These are phyloP conservation scores for Salix dunnii DNA, from an alignment of 345 rosid species.

Conservation along the genomic window DNA sequence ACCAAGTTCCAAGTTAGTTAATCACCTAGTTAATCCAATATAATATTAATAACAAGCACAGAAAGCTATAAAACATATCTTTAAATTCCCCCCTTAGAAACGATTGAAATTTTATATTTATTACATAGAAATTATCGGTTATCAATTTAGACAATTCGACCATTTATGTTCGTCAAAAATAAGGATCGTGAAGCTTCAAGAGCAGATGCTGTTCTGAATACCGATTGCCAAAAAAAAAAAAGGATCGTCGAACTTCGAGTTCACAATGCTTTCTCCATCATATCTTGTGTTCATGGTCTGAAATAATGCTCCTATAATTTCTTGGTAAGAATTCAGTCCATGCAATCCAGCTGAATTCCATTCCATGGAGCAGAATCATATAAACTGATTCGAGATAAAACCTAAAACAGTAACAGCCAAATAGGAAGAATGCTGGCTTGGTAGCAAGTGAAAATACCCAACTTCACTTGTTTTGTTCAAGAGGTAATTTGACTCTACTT, in stretches of 20 bases:
- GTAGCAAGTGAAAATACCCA: slow-evolving; percentile 46
- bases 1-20: no score
- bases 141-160: no score
- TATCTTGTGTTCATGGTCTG: slow-evolving; percentile 53
- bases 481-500: slow-evolving; percentile 32
- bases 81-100: no score
- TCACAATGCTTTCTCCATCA: slow-evolving; percentile 50
- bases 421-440: slow-evolving; percentile 17
- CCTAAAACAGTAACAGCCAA: slow-evolving; percentile 45
- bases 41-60: no score
- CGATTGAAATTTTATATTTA: no score
- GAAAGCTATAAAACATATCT: no score
- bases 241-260: slow-evolving; percentile 39
- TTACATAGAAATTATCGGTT: no score
- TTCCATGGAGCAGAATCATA: slow-evolving; percentile 38
- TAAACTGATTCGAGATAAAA: slow-evolving; percentile 34
- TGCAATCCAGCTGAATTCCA: slow-evolving; percentile 46
- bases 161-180: background rate
- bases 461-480: slow-evolving; percentile 34
- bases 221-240: no score
- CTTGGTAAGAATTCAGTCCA: slow-evolving; percentile 41
- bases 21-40: no score
- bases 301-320: slow-evolving; percentile 42
- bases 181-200: background rate
- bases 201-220: no score